Conservation (phyloP, 2,329 filamentous ascomycete genomes). For the Penicillium italicum region DNA sequence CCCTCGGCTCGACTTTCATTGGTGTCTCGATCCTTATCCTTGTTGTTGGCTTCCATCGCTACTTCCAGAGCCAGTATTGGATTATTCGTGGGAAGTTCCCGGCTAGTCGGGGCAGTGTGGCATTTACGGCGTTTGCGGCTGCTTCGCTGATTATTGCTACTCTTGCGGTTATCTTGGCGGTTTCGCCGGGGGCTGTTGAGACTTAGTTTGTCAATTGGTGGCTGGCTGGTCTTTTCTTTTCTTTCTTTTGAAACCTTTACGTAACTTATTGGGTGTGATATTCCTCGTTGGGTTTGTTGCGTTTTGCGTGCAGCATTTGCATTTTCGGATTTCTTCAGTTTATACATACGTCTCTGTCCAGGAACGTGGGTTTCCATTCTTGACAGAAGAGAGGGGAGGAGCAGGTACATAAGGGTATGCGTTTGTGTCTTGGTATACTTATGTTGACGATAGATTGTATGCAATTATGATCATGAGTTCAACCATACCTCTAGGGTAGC, state of each 20-base stretch:
- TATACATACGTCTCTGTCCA: background rate
- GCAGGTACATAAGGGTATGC: background rate
- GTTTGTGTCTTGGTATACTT: background rate
- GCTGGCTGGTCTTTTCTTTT: background rate
- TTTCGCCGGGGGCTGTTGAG: slow-evolving; percentile 46
- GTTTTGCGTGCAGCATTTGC: slow-evolving; percentile 2
- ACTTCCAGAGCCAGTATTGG: slow-evolving; percentile 65
- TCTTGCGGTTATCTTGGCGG: slow-evolving; percentile 57
- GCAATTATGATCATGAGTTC: background rate
- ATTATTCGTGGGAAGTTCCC: slow-evolving; percentile 65
- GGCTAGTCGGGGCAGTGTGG: slow-evolving; percentile 59
- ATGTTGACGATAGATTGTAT: background rate
- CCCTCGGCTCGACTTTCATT: slow-evolving; percentile 63
- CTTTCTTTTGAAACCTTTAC: background rate
- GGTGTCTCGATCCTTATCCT: slow-evolving; percentile 59
- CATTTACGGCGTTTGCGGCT: slow-evolving; percentile 55
- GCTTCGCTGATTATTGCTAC: slow-evolving; percentile 56
- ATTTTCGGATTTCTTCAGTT: background rate
- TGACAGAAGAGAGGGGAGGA: background rate
- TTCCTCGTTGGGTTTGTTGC: background rate
- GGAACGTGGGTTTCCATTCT: background rate
- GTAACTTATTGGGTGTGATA: background rate
- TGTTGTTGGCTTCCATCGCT: slow-evolving; percentile 61
- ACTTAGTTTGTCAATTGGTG: slow-evolving; percentile 12
- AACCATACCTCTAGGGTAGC: background rate